Conservation (phyloP, 257 asterid species). For the Vinca minor region DNA sequence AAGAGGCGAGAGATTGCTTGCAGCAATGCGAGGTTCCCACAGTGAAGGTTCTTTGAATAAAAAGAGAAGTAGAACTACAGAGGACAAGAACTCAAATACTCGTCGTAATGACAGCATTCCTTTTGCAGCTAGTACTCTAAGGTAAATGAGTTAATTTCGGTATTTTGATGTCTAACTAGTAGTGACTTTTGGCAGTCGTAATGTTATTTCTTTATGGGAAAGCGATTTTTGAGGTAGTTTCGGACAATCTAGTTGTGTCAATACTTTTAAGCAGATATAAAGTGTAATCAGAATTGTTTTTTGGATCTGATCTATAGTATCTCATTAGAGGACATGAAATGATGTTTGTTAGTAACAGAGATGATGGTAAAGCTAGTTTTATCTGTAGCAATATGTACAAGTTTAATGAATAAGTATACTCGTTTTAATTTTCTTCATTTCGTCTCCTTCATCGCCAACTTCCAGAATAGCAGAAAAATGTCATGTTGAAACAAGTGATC, state of each 20-base stretch:
- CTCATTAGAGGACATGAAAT: background rate
- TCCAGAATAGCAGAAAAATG: no score
- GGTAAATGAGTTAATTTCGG: constrained; percentile 13
- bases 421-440: background rate
- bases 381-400: background rate
- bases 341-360: background rate
- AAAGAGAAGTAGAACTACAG: constrained; percentile 40
- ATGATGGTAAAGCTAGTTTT: background rate
- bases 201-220: background rate
- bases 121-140: constrained; percentile 25
- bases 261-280: constrained; percentile 1
- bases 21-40: constrained; percentile 39
- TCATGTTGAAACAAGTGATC: no score
- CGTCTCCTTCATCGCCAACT: background rate
- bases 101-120: constrained; percentile 22
- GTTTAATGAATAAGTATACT: background rate
- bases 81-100: constrained; percentile 15
- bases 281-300: background rate
- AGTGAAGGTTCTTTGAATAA: constrained; percentile 34
- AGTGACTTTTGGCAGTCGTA: background rate
- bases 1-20: constrained; percentile 53
- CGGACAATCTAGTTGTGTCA: background rate
- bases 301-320: background rate
- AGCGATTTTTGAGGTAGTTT: background rate
- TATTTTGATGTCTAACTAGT: background rate